These are phyloP conservation scores for Chaetomiaceae sp. DNA, from an alignment of 2,329 filamentous ascomycete species.

Conservation along the genomic window DNA sequence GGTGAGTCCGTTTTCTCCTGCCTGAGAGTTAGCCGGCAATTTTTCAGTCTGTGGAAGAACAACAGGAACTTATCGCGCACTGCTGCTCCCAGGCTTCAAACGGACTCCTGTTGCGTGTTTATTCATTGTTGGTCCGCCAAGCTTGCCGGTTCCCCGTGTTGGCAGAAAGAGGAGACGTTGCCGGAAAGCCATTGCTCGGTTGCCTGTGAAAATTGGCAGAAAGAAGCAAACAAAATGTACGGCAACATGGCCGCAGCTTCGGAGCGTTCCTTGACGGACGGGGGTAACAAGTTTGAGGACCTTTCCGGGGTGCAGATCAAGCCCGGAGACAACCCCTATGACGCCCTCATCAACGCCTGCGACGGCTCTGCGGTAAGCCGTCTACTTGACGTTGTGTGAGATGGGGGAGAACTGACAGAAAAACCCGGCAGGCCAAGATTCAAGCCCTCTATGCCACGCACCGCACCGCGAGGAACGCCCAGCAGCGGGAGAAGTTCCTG, in stretches of 20 bases:
- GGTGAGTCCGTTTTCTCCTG: no score
- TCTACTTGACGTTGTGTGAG: neutral
- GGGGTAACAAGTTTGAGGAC: slow-evolving; percentile 50
- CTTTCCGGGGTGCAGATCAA: slow-evolving; percentile 47
- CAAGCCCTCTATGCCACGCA: slow-evolving; percentile 71
- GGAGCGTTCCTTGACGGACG: slow-evolving; percentile 34
- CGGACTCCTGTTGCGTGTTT: no score
- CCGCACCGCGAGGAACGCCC: slow-evolving; percentile 67
- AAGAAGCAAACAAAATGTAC: neutral
- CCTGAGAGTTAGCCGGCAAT: no score
- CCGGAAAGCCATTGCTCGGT: no score
- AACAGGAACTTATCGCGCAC: no score
- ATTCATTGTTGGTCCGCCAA: no score
- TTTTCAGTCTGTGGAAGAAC: no score
- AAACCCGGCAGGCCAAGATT: slow-evolving; percentile 52
- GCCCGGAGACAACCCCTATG: slow-evolving; percentile 67
- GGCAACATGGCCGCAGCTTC: slow-evolving; percentile 35
- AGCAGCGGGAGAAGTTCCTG: slow-evolving; percentile 72
- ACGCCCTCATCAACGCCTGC: slow-evolving; percentile 66
- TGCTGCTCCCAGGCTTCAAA: no score
- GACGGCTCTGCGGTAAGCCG: slow-evolving; percentile 61
- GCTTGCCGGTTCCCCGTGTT: no score
- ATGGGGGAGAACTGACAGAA: slow-evolving; percentile 1
- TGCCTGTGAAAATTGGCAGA: neutral
- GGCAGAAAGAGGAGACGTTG: no score